Conservation (phyloP, 805 yeast genomes). For the Candida montana region DNA sequence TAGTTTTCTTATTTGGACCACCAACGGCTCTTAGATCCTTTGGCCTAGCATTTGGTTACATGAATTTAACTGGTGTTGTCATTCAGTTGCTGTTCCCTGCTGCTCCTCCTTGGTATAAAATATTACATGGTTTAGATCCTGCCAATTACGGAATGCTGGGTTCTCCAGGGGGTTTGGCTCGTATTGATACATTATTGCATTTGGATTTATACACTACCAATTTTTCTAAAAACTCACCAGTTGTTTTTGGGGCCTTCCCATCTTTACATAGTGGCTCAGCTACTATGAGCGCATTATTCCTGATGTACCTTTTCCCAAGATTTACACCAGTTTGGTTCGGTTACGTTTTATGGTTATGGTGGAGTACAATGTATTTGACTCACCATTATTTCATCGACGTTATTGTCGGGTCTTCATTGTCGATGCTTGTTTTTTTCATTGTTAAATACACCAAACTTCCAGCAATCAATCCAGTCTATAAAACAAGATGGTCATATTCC, state of each 20-base stretch:
- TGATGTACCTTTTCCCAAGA: slow-evolving; percentile 77
- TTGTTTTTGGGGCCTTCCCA: slow-evolving; percentile 88
- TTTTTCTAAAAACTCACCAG: slow-evolving; percentile 76
- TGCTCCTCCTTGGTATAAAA: slow-evolving; percentile 97
- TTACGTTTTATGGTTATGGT: slow-evolving; percentile 94
- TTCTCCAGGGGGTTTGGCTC: slow-evolving; percentile 89
- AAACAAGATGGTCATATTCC: slow-evolving; percentile 66
- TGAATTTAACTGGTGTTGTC: slow-evolving; percentile 83
- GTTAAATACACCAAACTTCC: slow-evolving; percentile 71
- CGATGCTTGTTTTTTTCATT: slow-evolving; percentile 62
- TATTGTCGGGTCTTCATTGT: slow-evolving; percentile 87
- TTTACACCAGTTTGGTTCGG: slow-evolving; percentile 57
- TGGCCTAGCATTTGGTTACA: slow-evolving; percentile 91
- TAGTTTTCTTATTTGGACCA: slow-evolving; percentile 84
- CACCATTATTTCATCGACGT: slow-evolving; percentile 95
- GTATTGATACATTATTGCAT: slow-evolving; percentile 78
- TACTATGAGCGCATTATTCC: slow-evolving; percentile 85
- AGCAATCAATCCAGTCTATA: slow-evolving; percentile 40
- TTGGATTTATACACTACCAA: slow-evolving; percentile 77
- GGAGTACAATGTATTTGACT: slow-evolving; percentile 96
- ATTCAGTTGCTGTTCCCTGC: slow-evolving; percentile 83
- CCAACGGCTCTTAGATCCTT: slow-evolving; percentile 79
- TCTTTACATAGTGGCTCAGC: slow-evolving; percentile 93
- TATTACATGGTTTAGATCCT: slow-evolving; percentile 76
- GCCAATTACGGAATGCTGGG: slow-evolving; percentile 91